phyloP scores from a whole-genome alignment of 768 basidiomycete species.

The Crucibulum laeve region DNA sequence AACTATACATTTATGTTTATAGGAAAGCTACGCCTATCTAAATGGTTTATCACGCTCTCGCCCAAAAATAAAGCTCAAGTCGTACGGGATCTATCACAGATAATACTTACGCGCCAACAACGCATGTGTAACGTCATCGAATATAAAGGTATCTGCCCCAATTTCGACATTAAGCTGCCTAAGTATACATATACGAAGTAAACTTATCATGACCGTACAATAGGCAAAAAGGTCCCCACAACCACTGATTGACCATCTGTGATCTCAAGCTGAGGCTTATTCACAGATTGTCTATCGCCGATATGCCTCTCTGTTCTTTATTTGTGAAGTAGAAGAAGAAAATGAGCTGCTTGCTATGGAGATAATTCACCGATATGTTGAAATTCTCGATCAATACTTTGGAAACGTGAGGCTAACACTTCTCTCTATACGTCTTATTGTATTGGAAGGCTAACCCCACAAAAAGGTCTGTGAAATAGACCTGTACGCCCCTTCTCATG shows the following conservation, averaged over 20 bases:
- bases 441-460: neutral
- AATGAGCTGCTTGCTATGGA: conserved; percentile 93
- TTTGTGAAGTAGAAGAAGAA: conserved; percentile 81
- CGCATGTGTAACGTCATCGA: conserved; percentile 96
- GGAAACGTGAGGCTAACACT: conserved; percentile 56
- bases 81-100: conserved; percentile 92
- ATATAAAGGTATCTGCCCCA: conserved; percentile 73
- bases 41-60: conserved; percentile 90
- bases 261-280: conserved; percentile 18
- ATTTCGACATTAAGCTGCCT: neutral
- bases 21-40: conserved; percentile 93
- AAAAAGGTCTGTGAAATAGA: conserved; percentile 88
- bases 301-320: conserved; percentile 95
- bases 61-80: conserved; percentile 84
- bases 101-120: conserved; percentile 82
- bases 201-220: conserved; percentile 6
- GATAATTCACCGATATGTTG: conserved; percentile 91
- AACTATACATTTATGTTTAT: neutral
- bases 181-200: conserved; percentile 20
- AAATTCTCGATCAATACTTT: conserved; percentile 87
- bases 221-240: conserved; percentile 23
- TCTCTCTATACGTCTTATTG: neutral
- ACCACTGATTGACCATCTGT: neutral
- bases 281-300: conserved; percentile 84
- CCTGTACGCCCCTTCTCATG: conserved; percentile 47